These are phyloP conservation scores for Lagenidium giganteum DNA, from an alignment of 352 stramenopile species.

Conservation along the genomic window DNA sequence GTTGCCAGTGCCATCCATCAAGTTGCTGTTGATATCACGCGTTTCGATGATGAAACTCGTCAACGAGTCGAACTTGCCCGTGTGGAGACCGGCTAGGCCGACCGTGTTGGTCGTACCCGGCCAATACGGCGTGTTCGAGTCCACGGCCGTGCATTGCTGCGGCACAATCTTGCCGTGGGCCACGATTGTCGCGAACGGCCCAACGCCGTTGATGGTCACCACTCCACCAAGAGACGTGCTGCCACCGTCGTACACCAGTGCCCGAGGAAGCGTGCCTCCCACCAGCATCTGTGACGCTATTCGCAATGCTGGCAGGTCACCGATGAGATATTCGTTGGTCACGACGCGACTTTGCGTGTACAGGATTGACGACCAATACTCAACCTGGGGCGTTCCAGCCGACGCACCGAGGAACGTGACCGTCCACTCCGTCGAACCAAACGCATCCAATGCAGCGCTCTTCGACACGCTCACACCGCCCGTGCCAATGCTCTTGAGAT, in stretches of 20 bases:
- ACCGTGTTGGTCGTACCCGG: slow-evolving; percentile 40
- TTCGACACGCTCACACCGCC: slow-evolving; percentile 27
- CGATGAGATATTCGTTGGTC: slow-evolving; percentile 31
- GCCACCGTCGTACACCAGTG: slow-evolving; percentile 18
- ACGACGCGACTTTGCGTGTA: slow-evolving; percentile 35
- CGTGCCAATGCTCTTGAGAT: slow-evolving; percentile 27
- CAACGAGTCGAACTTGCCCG: slow-evolving; percentile 37
- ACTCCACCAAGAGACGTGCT: slow-evolving; percentile 13
- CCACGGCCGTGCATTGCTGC: slow-evolving; percentile 41
- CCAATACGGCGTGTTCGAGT: slow-evolving; percentile 38
- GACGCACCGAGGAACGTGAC: slow-evolving; percentile 45
- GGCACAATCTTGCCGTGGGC: slow-evolving; percentile 41
- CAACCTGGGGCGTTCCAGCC: slow-evolving; percentile 26
- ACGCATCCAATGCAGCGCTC: slow-evolving; percentile 7
- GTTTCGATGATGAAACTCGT: slow-evolving; percentile 87
- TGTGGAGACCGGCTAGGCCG: slow-evolving; percentile 40
- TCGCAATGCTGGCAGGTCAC: slow-evolving; percentile 23
- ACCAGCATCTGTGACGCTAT: slow-evolving; percentile 23
- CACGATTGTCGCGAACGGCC: slow-evolving; percentile 37
- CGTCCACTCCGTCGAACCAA: slow-evolving; percentile 25
- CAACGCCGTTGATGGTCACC: slow-evolving; percentile 24
- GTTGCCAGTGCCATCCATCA: slow-evolving; percentile 66
- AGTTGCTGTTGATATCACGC: slow-evolving; percentile 85
- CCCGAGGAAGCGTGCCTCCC: slow-evolving; percentile 12
- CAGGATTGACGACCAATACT: slow-evolving; percentile 46